phyloP scores from a whole-genome alignment of 148 eudicot genomes.

The Arbutus unedo region DNA sequence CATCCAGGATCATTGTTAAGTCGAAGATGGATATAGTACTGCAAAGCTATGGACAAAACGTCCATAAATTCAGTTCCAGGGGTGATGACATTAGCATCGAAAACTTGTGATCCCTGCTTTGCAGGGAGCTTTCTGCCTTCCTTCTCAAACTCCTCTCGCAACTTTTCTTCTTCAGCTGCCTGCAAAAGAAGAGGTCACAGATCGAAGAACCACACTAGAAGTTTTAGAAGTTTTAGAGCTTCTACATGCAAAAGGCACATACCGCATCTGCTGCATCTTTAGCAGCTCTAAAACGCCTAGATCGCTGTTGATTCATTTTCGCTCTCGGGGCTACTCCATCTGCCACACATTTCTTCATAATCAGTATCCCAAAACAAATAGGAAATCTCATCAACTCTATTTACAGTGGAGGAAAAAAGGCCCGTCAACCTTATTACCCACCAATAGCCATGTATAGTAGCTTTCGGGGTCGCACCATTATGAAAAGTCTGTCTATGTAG shows the following conservation, averaged over 20 bases:
- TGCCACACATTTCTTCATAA: conserved; percentile 26
- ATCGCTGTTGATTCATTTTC: conserved; percentile 98
- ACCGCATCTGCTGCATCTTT: conserved; percentile 98
- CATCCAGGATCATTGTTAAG: conserved; percentile 94
- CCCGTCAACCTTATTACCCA: conserved; percentile 39
- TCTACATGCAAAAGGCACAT: conserved; percentile 27
- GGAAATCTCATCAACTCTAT: background rate
- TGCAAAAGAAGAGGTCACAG: conserved; percentile 22
- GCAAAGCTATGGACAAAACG: conserved; percentile 81
- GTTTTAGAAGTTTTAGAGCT: conserved; percentile 3
- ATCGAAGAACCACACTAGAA: background rate
- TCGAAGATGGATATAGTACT: conserved; percentile 83
- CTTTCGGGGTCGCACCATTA: conserved; percentile 94
- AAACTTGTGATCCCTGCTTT: conserved; percentile 64
- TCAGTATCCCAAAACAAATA: background rate
- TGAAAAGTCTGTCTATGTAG: conserved; percentile 91
- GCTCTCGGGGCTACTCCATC: conserved; percentile 99
- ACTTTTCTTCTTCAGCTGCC: conserved; percentile 87
- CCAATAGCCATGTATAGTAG: conserved; percentile 97
- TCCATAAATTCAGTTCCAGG: conserved; percentile 98
- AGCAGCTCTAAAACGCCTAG: conserved; percentile 96
- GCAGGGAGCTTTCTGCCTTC: conserved; percentile 91
- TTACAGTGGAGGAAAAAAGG: background rate
- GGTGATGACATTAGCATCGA: conserved; percentile 89
- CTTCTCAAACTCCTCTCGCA: conserved; percentile 74